These are phyloP conservation scores for Scytalidium sp. DNA, from an alignment of 2,329 filamentous ascomycete species.

Conservation along the genomic window DNA sequence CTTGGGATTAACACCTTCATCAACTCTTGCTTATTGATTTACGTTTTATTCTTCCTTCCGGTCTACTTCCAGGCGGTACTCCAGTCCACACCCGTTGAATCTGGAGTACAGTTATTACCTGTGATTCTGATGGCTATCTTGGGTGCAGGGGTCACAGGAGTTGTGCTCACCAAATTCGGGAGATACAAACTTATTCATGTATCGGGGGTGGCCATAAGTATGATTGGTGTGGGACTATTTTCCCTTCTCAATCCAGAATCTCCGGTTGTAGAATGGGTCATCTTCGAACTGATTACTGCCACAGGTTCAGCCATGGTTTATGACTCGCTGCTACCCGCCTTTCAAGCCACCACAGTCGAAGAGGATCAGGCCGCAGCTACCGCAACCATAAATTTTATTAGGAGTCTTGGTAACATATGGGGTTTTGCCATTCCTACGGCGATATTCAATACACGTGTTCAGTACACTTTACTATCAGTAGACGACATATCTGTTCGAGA, in stretches of 20 bases:
- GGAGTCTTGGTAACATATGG: constrained; percentile 44
- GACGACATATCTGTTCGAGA: background rate
- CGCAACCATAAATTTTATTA: constrained; percentile 34
- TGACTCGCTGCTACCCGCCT: constrained; percentile 38
- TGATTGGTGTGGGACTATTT: constrained; percentile 25
- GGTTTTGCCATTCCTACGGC: constrained; percentile 41
- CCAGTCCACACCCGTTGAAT: background rate
- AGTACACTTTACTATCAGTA: background rate
- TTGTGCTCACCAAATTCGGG: constrained; percentile 30
- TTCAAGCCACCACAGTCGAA: constrained; percentile 37
- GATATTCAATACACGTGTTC: constrained; percentile 33
- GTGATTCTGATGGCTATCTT: constrained; percentile 21
- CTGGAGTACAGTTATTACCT: constrained; percentile 22
- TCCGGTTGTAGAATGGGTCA: constrained; percentile 22
- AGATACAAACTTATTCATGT: constrained; percentile 29
- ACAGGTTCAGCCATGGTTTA: constrained; percentile 40
- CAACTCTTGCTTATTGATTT: constrained; percentile 2
- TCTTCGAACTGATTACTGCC: constrained; percentile 26
- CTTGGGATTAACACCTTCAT: constrained; percentile 3
- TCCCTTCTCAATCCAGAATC: constrained; percentile 23
- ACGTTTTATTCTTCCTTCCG: constrained; percentile 8
- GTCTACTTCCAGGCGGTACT: constrained; percentile 9
- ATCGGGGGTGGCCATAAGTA: constrained; percentile 24
- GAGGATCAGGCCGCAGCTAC: constrained; percentile 25
- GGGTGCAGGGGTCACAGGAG: constrained; percentile 26